These are phyloP conservation scores for Scutellaria galericulata DNA, from an alignment of 257 asterid genomes.

Conservation along the genomic window DNA sequence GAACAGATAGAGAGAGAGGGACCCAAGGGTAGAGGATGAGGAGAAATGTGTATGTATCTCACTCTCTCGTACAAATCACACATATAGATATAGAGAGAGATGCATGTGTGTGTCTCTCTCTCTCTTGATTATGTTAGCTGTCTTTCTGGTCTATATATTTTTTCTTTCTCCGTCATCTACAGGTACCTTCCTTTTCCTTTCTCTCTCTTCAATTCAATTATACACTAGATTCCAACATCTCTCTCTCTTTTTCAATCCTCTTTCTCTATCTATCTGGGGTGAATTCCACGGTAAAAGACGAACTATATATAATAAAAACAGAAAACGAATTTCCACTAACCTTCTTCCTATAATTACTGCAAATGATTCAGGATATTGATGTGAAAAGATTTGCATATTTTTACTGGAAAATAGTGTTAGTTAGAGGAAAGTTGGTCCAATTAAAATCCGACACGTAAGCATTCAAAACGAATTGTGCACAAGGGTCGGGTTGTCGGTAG, in stretches of 20 bases:
- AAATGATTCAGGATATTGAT: background rate
- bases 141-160: slow-evolving; percentile 33
- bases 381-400: background rate
- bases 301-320: background rate
- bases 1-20: slow-evolving; percentile 33
- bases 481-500: slow-evolving; percentile 42
- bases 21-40: slow-evolving; percentile 40
- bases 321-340: background rate
- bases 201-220: background rate
- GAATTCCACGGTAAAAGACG: slow-evolving; percentile 30
- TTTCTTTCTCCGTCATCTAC: slow-evolving; percentile 17
- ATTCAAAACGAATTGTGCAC: slow-evolving; percentile 19
- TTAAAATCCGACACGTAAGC: slow-evolving; percentile 27
- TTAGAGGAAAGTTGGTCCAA: slow-evolving; percentile 1
- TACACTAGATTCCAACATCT: background rate
- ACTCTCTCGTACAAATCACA: slow-evolving; percentile 37
- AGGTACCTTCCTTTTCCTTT: slow-evolving; percentile 36
- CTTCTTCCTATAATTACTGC: background rate
- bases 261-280: slow-evolving; percentile 29
- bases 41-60: slow-evolving; percentile 36
- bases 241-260: slow-evolving; percentile 1
- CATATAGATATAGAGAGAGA: slow-evolving; percentile 41
- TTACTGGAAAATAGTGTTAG: slow-evolving; percentile 27
- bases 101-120: slow-evolving; percentile 32
- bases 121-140: slow-evolving; percentile 39